Evolutionary conservation across 768 basidiomycete genomes (phyloP).

Genomic region (Kwoniella bestiolae): DNA sequence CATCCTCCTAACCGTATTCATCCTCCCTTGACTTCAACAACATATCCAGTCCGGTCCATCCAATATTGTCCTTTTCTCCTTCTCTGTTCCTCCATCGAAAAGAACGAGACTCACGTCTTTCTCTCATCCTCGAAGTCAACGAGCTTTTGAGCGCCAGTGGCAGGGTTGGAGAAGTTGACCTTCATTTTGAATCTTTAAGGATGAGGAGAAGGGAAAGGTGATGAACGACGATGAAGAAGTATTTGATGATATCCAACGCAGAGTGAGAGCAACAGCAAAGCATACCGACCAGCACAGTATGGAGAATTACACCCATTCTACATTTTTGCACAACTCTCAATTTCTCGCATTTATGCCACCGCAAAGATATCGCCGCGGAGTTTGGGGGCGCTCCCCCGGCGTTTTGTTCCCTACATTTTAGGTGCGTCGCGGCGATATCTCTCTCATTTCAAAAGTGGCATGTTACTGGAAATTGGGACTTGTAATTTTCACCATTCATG

Average conservation of each 20-base stretch:
- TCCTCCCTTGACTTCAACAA: not conserved
- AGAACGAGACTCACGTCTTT: constrained; percentile 48
- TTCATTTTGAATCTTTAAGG: constrained; percentile 13
- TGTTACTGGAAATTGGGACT: not conserved
- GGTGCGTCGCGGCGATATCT: constrained; percentile 3
- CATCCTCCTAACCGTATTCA: not conserved
- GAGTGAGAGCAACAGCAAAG: constrained; percentile 4
- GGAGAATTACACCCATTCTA: no score
- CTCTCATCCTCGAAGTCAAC: constrained; percentile 92
- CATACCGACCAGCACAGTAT: not conserved
- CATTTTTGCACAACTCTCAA: not conserved
- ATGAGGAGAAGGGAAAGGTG: constrained; percentile 7
- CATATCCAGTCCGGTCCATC: not conserved
- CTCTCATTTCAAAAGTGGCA: not conserved
- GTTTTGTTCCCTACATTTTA: constrained; percentile 6
- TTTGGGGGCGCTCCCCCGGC: constrained; percentile 6
- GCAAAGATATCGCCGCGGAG: no score
- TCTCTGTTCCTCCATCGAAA: not conserved
- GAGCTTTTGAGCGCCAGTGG: constrained; percentile 88
- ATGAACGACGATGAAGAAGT: not conserved
- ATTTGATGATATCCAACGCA: constrained; percentile 2
- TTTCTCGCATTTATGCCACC: constrained; percentile 22
- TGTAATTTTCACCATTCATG: no score
- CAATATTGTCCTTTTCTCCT: not conserved
- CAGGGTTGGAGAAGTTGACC: not conserved